Evolutionary conservation across 306 rosid species (phyloP).

Genomic region (Myrica gale): DNA sequence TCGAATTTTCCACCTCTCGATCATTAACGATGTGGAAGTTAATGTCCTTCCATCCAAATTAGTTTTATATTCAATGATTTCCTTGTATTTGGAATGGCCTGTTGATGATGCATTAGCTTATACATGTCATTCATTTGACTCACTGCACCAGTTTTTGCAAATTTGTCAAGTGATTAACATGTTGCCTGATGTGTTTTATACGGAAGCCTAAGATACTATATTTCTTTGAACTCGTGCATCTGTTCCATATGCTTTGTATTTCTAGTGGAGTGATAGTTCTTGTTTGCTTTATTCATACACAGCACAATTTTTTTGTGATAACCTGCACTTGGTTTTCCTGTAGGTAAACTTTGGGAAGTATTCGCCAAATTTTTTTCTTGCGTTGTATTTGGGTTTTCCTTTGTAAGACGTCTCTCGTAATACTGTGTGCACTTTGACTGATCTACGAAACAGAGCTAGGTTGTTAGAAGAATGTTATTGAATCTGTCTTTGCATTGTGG

Average conservation of each 20-base stretch:
- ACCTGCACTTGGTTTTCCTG: neutral
- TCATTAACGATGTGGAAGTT: too few relatives aligned
- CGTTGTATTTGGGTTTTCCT: neutral
- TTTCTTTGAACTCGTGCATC: neutral
- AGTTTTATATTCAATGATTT: too few relatives aligned
- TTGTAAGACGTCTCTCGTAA: neutral
- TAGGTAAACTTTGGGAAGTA: neutral
- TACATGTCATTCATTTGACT: neutral
- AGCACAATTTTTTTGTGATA: neutral
- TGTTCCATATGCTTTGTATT: neutral
- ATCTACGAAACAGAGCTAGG: neutral
- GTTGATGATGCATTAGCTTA: neutral
- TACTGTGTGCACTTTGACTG: neutral
- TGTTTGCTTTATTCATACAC: slow-evolving; percentile 2
- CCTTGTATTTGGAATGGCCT: too few relatives aligned
- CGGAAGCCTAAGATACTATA: neutral
- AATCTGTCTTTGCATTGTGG: too few relatives aligned
- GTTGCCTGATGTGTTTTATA: neutral
- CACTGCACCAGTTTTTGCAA: neutral
- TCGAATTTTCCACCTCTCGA: too few relatives aligned
- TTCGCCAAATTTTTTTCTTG: neutral
- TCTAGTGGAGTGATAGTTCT: neutral
- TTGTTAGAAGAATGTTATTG: neutral
- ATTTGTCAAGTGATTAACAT: neutral
- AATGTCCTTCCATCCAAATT: too few relatives aligned